phyloP scores from a whole-genome alignment of 768 basidiomycete species.

The Neoboletus brunneissimus region DNA sequence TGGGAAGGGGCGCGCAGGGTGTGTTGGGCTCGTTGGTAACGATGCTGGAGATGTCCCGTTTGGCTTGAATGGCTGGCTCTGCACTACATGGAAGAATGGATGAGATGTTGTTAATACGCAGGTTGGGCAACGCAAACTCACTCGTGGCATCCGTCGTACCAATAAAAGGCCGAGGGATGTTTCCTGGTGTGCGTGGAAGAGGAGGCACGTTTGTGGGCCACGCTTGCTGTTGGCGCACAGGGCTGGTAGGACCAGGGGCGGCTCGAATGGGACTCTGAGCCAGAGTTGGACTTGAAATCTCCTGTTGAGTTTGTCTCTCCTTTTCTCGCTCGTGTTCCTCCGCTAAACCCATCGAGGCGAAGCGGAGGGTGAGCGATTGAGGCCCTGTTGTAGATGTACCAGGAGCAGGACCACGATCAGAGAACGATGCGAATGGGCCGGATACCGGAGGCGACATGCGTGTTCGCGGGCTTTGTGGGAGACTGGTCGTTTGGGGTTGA shows the following conservation, averaged over 20 bases:
- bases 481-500: not conserved
- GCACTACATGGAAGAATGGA: not conserved
- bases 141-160: constrained; percentile 7
- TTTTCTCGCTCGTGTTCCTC: constrained; percentile 21
- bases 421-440: constrained; percentile 4
- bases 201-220: constrained; percentile 28
- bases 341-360: constrained; percentile 28
- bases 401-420: constrained; percentile 4
- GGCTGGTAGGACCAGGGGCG: constrained; percentile 7
- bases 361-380: constrained; percentile 33
- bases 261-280: constrained; percentile 17
- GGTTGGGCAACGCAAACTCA: constrained; percentile 8
- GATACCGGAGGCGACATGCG: constrained; percentile 8
- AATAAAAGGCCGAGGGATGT: constrained; percentile 10
- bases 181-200: constrained; percentile 28
- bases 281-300: not conserved
- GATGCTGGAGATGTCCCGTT: constrained; percentile 15
- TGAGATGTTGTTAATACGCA: constrained; percentile 6
- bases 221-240: constrained; percentile 18
- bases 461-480: constrained; percentile 8
- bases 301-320: constrained; percentile 11
- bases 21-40: constrained; percentile 25
- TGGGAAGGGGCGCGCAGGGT: constrained; percentile 9
- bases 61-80: constrained; percentile 7
- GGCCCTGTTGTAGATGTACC: constrained; percentile 9